Evolutionary conservation across 1,284 basidiomycete species (phyloP), one percentile per base, ranked within the genome.

Genomic region (Puccinia coronata): DNA sequence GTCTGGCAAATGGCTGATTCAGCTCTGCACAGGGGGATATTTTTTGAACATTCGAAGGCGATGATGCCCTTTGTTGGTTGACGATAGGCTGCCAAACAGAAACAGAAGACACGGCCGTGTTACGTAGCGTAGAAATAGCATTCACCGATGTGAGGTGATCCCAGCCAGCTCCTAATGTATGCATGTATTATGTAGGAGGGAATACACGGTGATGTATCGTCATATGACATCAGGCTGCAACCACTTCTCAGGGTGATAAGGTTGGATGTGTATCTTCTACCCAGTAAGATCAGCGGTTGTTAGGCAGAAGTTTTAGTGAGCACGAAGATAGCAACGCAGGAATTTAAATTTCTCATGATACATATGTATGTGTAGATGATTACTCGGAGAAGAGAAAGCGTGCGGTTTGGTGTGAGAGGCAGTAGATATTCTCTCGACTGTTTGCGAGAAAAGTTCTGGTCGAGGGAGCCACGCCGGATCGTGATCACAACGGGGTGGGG

Each of bases 401-500:
- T n/a, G n/a, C n/a, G n/a, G n/a, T n/a, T n/a, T n/a, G n/a, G n/a
- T n/a, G n/a, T n/a, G n/a, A n/a, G n/a, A n/a, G n/a, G n/a, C n/a
- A n/a, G 49, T 11, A 20, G 49, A 51, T 4, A 51, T 9, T 57
- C 55, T 28, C n/a, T 39, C 34, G 59, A 9, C 11, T 14, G 4
- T 39, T 1, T 16, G 5, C 23, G 59, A 39, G 34, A 20, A 14
- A 18, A 23, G 9, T 63, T 14, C 59, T 23, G 20, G 59, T 63
- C 20, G 59, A 63, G 23, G 59, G 34, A 63, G 59, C 59, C 59
- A 34, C 59, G 59, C 34, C 39, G 49, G 23, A 51, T 51, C 49
- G 49, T 51, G 59, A 63, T 63, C 34, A 39, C 36, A 63, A 63
- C 5, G 59, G 59, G 59, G n/a, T n/a, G n/a, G n/a, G n/a, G n/a